phyloP scores from a whole-genome alignment of 202 grass and related monocot species.

The Musa balbisiana region DNA sequence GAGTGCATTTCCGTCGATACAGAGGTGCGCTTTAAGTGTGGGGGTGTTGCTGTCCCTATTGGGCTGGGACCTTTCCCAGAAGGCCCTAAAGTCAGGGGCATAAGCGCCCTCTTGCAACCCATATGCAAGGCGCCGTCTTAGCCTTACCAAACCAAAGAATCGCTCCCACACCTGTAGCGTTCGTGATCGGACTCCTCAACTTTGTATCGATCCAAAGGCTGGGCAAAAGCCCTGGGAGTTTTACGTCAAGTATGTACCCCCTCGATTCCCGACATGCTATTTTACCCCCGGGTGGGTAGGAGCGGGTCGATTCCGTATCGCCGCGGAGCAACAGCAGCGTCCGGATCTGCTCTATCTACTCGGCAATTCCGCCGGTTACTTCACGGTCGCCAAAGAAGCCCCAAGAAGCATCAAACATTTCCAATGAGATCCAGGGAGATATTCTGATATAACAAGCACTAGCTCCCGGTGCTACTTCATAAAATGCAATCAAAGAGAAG shows the following conservation, averaged over 20 bases:
- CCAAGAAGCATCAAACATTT: conserved; percentile 13
- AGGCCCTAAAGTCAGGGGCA: too few species aligned
- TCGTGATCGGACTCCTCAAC: too few species aligned
- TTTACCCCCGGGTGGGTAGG: conserved; percentile 9
- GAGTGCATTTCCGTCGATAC: background rate
- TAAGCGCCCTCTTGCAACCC: too few species aligned
- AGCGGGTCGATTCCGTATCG: conserved; percentile 6
- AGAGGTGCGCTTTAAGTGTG: background rate
- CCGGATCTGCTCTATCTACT: background rate
- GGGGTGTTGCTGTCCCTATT: background rate
- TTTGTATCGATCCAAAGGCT: background rate
- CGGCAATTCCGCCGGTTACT: background rate
- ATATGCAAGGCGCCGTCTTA: too few species aligned
- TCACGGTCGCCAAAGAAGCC: background rate
- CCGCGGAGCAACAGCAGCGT: background rate
- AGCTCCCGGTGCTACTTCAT: too few species aligned
- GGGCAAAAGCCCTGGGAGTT: background rate
- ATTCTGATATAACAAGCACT: background rate
- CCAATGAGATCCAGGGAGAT: conserved; percentile 1
- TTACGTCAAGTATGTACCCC: conserved; percentile 1
- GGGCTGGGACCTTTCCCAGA: too few species aligned
- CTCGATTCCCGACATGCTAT: conserved; percentile 24
- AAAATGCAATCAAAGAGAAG: too few species aligned
- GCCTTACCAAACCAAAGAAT: too few species aligned
- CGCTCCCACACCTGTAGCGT: too few species aligned